Evolutionary conservation across 495 filamentous ascomycete genomes (phyloP).

Genomic region (Eremomyces bilateralis): DNA sequence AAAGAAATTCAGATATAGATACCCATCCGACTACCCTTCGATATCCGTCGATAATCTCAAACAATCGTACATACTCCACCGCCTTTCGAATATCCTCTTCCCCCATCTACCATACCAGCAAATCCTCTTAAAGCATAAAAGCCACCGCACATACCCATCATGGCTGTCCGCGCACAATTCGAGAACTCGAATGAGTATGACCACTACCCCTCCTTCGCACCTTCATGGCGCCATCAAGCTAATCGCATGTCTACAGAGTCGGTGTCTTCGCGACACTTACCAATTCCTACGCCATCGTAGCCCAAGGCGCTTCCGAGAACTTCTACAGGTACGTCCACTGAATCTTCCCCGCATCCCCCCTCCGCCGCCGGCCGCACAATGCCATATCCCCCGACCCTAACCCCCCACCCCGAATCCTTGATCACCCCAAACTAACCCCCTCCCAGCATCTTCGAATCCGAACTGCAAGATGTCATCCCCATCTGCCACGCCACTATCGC

Average conservation of each 20-base stretch:
- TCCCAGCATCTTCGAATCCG: conserved; percentile 67
- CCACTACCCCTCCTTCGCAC: conserved; percentile 10
- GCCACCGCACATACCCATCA: conserved; percentile 11
- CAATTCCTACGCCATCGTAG: conserved; percentile 85
- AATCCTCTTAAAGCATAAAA: neutral
- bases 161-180: conserved; percentile 39
- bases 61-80: neutral
- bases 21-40: no score
- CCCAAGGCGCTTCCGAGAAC: conserved; percentile 88
- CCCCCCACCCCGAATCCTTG: no score
- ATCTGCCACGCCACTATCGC: conserved; percentile 97
- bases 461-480: conserved; percentile 91
- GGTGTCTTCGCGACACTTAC: conserved; percentile 92
- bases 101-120: neutral
- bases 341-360: no score
- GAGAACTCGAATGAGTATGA: conserved; percentile 96
- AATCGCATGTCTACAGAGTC: conserved; percentile 33
- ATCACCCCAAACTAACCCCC: no score
- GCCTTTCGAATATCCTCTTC: neutral
- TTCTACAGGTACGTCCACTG: conserved; percentile 65
- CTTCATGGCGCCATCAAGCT: neutral
- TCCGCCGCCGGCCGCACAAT: no score
- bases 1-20: no score
- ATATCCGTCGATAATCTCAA: no score
- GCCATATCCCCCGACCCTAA: no score